These are phyloP conservation scores for Chimonanthus salicifolius DNA, from an alignment of 164 flowering plant species.

Conservation along the genomic window DNA sequence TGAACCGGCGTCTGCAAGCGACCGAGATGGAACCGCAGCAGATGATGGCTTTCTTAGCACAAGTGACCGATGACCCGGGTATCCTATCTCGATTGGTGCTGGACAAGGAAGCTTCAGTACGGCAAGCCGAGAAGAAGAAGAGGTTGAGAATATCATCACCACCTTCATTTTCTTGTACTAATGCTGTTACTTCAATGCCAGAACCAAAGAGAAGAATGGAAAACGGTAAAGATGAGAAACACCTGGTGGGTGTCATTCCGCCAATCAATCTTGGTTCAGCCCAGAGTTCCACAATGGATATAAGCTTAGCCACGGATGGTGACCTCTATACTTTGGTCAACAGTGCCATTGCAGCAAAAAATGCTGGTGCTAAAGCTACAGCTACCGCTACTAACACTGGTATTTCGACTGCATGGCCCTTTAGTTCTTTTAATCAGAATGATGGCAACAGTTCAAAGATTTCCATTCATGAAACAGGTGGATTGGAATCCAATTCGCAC, in stretches of 20 bases:
- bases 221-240: neutral
- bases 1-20: constrained; percentile 59
- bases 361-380: neutral
- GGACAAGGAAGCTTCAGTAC: constrained; percentile 27
- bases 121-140: constrained; percentile 31
- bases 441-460: neutral
- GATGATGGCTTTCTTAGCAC: constrained; percentile 78
- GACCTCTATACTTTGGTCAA: constrained; percentile 1
- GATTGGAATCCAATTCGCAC: neutral
- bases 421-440: neutral
- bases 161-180: constrained; percentile 13
- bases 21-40: constrained; percentile 80
- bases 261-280: neutral
- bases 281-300: neutral
- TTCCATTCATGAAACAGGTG: neutral
- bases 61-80: constrained; percentile 67
- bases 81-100: constrained; percentile 47
- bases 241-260: neutral
- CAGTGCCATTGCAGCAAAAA: neutral
- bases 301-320: neutral
- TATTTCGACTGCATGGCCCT: neutral
- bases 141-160: constrained; percentile 24
- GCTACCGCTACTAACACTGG: neutral
- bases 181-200: neutral
- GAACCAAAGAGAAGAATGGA: neutral